Evolutionary conservation across 176 grass and related monocot genomes (phyloP).

Genomic region (Puya raimondii): DNA sequence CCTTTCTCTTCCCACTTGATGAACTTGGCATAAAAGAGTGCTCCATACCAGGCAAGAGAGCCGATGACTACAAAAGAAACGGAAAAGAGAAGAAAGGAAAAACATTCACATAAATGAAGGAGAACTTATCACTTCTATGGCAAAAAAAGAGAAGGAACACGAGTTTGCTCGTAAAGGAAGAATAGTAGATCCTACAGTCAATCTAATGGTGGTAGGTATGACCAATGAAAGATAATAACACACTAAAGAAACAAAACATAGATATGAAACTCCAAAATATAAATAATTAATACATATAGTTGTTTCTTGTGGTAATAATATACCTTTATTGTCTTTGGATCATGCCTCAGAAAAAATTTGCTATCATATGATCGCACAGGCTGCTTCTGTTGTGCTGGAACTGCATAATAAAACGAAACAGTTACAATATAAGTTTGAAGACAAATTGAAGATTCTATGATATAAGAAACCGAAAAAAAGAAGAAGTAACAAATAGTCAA

Average conservation of each 20-base stretch:
- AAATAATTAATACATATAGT: neutral
- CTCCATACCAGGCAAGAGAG: constrained; percentile 56
- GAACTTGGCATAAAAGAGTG: constrained; percentile 34
- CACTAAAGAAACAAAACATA: neutral
- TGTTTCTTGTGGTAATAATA: constrained; percentile 14
- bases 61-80: constrained; percentile 43
- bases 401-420: constrained; percentile 22
- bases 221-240: neutral
- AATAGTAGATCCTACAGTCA: neutral
- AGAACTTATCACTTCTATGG: neutral
- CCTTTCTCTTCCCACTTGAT: constrained; percentile 49
- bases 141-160: constrained; percentile 7
- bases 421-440: constrained; percentile 19
- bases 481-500: neutral
- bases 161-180: neutral
- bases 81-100: constrained; percentile 1
- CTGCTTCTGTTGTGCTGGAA: constrained; percentile 43
- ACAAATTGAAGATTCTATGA: neutral
- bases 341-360: constrained; percentile 53
- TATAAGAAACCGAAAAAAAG: neutral
- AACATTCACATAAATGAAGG: neutral
- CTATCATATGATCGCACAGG: constrained; percentile 38
- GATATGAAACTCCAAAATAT: neutral
- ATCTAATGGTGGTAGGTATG: neutral
- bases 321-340: constrained; percentile 66